phyloP scores from a whole-genome alignment of 257 asterid species.

The Capsicum baccatum region DNA sequence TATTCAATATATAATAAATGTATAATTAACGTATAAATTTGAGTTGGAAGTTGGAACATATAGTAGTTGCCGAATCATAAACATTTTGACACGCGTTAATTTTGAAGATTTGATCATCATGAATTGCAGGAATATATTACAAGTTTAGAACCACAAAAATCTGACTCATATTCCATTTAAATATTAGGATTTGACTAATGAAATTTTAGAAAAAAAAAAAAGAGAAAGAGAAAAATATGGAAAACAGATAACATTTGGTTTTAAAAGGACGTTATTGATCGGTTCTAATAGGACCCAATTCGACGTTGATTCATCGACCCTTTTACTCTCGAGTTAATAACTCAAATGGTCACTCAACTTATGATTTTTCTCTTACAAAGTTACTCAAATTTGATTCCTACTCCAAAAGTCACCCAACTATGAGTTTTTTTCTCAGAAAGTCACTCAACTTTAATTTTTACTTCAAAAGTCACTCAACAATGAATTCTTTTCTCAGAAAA shows the following conservation, averaged over 20 bases:
- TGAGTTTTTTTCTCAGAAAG: too few relatives aligned
- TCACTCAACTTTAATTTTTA: too few relatives aligned
- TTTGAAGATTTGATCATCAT: background rate
- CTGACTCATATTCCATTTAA: background rate
- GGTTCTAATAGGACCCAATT: slow-evolving; percentile 28
- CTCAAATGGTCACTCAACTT: too few relatives aligned
- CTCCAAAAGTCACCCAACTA: too few relatives aligned
- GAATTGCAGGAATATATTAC: background rate
- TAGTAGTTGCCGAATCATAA: background rate
- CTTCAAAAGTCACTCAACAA: too few relatives aligned
- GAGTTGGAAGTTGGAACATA: background rate
- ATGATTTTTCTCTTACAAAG: too few relatives aligned
- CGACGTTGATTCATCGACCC: background rate
- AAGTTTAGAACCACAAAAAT: slow-evolving; percentile 1
- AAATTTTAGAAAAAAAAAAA: background rate
- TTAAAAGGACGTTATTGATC: background rate
- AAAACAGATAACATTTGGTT: background rate
- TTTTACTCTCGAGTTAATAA: background rate
- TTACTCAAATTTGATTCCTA: too few relatives aligned
- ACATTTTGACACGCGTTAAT: background rate
- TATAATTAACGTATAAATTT: too few relatives aligned
- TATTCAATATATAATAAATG: background rate
- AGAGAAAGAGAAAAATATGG: background rate
- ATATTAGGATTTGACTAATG: slow-evolving; percentile 33
- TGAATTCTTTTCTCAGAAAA: too few relatives aligned